Evolutionary conservation across 352 stramenopile genomes (phyloP).

Genomic region (Phytopythium ostracodes): DNA sequence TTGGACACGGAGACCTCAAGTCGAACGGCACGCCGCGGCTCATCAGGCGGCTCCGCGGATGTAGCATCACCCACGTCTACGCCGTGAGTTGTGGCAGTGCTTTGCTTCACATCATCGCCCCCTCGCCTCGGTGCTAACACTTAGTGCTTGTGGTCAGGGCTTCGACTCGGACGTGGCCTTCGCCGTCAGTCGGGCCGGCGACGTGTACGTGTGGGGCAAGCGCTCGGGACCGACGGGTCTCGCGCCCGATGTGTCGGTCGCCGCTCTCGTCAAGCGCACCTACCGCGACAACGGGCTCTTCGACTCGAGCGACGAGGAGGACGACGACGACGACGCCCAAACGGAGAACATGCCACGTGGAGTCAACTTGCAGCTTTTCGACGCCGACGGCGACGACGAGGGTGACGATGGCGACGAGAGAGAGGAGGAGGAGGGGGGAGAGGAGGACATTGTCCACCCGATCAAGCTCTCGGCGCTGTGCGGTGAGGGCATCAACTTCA

Average conservation of each 20-base stretch:
- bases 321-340: conserved; percentile 7
- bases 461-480: conserved; percentile 61
- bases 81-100: conserved; percentile 31
- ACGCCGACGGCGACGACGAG: conserved; percentile 16
- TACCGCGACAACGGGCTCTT: conserved; percentile 47
- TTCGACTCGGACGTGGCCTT: conserved; percentile 84
- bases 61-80: conserved; percentile 68
- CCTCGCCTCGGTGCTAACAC: neutral
- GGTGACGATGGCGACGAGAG: conserved; percentile 13
- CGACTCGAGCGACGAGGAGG: conserved; percentile 51
- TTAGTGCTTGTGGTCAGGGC: conserved; percentile 25
- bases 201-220: conserved; percentile 83
- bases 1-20: conserved; percentile 69
- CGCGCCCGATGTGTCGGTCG: conserved; percentile 23
- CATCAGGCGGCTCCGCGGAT: conserved; percentile 68
- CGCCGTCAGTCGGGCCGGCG: conserved; percentile 56
- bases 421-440: conserved; percentile 29
- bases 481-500: conserved; percentile 62
- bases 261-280: conserved; percentile 26
- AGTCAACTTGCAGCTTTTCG: conserved; percentile 4
- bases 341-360: neutral
- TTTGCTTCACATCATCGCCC: neutral
- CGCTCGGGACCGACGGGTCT: conserved; percentile 54
- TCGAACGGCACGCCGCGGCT: conserved; percentile 46
- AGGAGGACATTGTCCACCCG: conserved; percentile 68